Evolutionary conservation across 257 asterid genomes (phyloP).

Genomic region (Primulina eburnea): DNA sequence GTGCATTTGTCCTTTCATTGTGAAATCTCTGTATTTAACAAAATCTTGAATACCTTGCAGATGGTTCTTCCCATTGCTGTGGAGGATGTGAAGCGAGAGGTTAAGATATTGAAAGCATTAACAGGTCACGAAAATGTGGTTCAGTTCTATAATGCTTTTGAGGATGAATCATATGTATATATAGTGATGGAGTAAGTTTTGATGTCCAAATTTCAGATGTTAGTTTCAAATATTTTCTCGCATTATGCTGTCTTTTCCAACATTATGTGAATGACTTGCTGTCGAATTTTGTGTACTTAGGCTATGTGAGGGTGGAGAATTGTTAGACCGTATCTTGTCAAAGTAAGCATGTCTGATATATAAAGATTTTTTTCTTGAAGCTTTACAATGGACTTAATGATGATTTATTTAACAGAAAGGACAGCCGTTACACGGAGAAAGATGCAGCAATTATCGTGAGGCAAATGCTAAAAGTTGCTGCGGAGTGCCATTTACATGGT

Average conservation of each 20-base stretch:
- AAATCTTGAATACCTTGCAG: slow-evolving; percentile 38
- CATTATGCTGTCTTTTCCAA: slow-evolving; percentile 15
- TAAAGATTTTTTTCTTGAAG: slow-evolving; percentile 4
- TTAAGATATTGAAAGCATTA: slow-evolving; percentile 88
- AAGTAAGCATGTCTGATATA: slow-evolving; percentile 52
- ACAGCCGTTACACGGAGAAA: slow-evolving; percentile 94
- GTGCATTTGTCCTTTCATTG: background rate
- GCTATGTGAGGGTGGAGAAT: slow-evolving; percentile 97
- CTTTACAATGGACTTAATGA: slow-evolving; percentile 26
- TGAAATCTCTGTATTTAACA: slow-evolving; percentile 14
- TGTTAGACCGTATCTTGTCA: slow-evolving; percentile 89
- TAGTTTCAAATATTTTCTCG: background rate
- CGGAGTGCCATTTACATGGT: slow-evolving; percentile 98
- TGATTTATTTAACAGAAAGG: slow-evolving; percentile 66
- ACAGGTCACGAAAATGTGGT: slow-evolving; percentile 98
- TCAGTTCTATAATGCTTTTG: slow-evolving; percentile 87
- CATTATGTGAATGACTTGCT: slow-evolving; percentile 18
- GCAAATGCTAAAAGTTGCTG: slow-evolving; percentile 99
- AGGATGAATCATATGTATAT: slow-evolving; percentile 80
- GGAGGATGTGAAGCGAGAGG: slow-evolving; percentile 98
- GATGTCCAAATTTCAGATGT: slow-evolving; percentile 7
- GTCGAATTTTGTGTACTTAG: slow-evolving; percentile 34
- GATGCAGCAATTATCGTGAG: slow-evolving; percentile 96
- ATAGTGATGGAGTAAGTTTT: slow-evolving; percentile 95
- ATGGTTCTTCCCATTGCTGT: slow-evolving; percentile 98